These are phyloP conservation scores for Aspergillus neoniger DNA, from an alignment of 2,329 filamentous ascomycete species.

Conservation along the genomic window DNA sequence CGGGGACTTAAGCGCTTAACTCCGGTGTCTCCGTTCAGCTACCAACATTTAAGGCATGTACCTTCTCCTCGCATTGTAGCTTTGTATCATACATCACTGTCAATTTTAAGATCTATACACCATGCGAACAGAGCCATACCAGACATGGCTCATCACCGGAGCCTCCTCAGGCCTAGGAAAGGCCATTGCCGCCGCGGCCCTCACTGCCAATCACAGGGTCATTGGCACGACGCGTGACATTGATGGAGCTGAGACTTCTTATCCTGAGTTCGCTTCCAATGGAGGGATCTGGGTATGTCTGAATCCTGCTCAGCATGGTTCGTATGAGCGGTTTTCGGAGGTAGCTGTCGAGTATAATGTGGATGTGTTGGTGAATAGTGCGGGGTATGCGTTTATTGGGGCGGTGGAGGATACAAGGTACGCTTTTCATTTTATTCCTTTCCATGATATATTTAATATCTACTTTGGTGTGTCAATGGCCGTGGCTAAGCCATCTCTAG, in stretches of 20 bases:
- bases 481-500: background rate
- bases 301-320: background rate
- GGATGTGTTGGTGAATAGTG: slow-evolving; percentile 14
- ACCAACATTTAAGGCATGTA: background rate
- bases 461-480: background rate
- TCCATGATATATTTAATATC: background rate
- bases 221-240: slow-evolving; percentile 11
- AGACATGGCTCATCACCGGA: slow-evolving; percentile 15
- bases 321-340: slow-evolving; percentile 1
- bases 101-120: too few species aligned
- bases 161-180: slow-evolving; percentile 14
- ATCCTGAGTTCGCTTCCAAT: background rate
- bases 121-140: background rate
- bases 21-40: background rate
- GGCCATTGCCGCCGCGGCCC: slow-evolving; percentile 6
- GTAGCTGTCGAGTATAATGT: background rate
- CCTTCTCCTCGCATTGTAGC: too few species aligned
- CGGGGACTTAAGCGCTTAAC: background rate
- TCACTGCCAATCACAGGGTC: slow-evolving; percentile 5
- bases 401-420: slow-evolving; percentile 13
- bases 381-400: slow-evolving; percentile 14
- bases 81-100: too few species aligned
- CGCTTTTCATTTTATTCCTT: background rate
- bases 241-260: background rate
- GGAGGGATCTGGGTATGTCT: slow-evolving; percentile 10